A percentile compares a stretch with the other conserved stretches of the same genome.
Evolutionary conservation across 192 early-diverging fungal species (phyloP).

Genomic region (Helicostylum pulchrum): DNA sequence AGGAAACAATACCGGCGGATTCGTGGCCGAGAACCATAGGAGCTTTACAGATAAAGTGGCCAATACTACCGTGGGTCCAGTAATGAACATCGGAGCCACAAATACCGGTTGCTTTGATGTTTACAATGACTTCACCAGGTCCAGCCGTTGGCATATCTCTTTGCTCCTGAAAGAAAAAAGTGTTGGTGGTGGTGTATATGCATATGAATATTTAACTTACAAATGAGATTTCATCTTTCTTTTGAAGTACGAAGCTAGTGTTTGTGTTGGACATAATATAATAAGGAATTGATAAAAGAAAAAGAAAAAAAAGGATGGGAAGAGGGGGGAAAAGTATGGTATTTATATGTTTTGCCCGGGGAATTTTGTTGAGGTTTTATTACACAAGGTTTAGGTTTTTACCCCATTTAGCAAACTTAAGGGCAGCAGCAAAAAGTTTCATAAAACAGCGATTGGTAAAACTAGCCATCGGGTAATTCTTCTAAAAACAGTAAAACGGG

Average conservation of each 20-base stretch:
- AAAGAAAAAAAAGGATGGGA: not conserved
- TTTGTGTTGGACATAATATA: conserved; percentile 11
- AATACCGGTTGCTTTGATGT: conserved; percentile 44
- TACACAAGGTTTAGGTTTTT: not conserved
- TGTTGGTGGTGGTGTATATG: not conserved
- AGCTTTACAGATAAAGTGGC: conserved; percentile 29
- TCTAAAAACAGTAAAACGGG: no score
- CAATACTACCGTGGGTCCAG: conserved; percentile 40
- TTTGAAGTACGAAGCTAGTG: conserved; percentile 23
- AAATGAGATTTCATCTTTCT: conserved; percentile 26
- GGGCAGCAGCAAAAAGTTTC: no score
- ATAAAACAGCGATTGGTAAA: no score
- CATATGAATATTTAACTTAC: conserved; percentile 14
- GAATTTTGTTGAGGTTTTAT: conserved; percentile 1
- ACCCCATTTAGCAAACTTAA: no score
- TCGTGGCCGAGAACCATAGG: conserved; percentile 48
- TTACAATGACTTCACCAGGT: conserved; percentile 37
- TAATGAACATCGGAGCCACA: conserved; percentile 49
- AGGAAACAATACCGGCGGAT: conserved; percentile 36
- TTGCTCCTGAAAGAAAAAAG: conserved; percentile 20
- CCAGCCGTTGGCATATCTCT: conserved; percentile 28
- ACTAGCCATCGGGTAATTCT: no score
- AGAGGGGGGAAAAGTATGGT: not conserved
- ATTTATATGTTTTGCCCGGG: not conserved
- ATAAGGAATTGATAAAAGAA: not conserved